phyloP scores from a whole-genome alignment of 345 rosid species.

The Psidium friedrichsthalianum region DNA sequence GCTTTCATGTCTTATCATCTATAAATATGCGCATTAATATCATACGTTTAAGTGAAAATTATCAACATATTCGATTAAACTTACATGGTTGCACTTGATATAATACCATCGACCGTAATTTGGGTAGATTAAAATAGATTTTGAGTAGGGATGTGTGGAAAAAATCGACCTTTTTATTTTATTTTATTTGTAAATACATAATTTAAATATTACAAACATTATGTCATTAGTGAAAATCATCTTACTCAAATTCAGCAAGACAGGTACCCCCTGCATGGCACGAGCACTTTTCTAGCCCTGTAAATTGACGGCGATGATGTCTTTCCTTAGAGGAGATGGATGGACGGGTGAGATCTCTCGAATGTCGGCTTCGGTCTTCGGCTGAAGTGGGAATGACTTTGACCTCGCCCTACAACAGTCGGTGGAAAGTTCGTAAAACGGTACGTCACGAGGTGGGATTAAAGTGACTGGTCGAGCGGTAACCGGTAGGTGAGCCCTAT shows the following conservation, averaged over 20 bases:
- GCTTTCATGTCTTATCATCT: no score
- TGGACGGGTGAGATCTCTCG: not conserved
- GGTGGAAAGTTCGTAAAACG: not conserved
- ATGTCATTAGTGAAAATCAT: not conserved
- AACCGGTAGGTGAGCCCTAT: not conserved
- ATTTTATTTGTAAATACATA: no score
- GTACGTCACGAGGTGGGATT: not conserved
- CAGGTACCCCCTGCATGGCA: not conserved
- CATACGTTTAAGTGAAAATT: not conserved
- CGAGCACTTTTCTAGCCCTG: not conserved
- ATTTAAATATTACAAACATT: not conserved
- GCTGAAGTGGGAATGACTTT: not conserved
- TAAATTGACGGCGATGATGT: not conserved
- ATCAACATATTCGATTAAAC: not conserved
- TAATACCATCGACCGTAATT: not conserved
- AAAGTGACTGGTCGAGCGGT: not conserved
- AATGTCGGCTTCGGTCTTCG: not conserved
- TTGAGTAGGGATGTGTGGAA: not conserved
- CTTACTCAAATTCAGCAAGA: not conserved
- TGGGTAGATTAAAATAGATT: not conserved
- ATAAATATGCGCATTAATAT: not conserved
- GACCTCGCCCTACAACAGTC: not conserved
- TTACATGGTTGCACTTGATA: rapidly evolving
- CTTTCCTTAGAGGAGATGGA: not conserved
- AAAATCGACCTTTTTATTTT: not conserved